These are phyloP conservation scores for Amylocarpus encephaloides DNA, from an alignment of 2,329 filamentous ascomycete genomes.

Conservation along the genomic window DNA sequence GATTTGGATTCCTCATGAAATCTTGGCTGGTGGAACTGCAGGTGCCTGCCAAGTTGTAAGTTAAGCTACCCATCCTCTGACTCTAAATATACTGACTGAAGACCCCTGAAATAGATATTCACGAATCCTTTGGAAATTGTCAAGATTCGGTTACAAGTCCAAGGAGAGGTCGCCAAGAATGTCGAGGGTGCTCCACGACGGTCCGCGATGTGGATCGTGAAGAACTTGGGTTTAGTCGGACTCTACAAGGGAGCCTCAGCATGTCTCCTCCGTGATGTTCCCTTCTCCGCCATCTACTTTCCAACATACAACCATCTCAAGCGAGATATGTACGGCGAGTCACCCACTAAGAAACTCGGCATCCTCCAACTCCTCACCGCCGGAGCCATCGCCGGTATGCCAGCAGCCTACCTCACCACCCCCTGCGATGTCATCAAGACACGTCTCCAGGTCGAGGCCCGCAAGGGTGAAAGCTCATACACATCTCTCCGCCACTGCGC, in stretches of 20 bases:
- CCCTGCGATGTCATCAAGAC: conserved; percentile 99
- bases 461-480: conserved; percentile 89
- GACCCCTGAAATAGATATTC: conserved; percentile 58
- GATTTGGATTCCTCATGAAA: conserved; percentile 66
- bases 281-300: conserved; percentile 99
- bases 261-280: conserved; percentile 90
- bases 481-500: conserved; percentile 82
- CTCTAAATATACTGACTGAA: not conserved
- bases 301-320: conserved; percentile 94
- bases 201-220: conserved; percentile 96
- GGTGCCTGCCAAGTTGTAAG: conserved; percentile 94
- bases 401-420: conserved; percentile 88
- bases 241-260: conserved; percentile 96
- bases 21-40: conserved; percentile 81
- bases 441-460: conserved; percentile 90
- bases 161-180: conserved; percentile 89
- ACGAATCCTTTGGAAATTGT: conserved; percentile 98
- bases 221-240: conserved; percentile 86
- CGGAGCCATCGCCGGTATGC: conserved; percentile 91
- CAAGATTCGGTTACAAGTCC: conserved; percentile 96
- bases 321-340: conserved; percentile 88
- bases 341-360: conserved; percentile 77
- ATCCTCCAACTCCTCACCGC: conserved; percentile 87
- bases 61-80: conserved; percentile 28
- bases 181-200: conserved; percentile 77